Base-by-base conservation (phyloP, 164 flowering plant species). In the Berberis thunbergii region DNA sequence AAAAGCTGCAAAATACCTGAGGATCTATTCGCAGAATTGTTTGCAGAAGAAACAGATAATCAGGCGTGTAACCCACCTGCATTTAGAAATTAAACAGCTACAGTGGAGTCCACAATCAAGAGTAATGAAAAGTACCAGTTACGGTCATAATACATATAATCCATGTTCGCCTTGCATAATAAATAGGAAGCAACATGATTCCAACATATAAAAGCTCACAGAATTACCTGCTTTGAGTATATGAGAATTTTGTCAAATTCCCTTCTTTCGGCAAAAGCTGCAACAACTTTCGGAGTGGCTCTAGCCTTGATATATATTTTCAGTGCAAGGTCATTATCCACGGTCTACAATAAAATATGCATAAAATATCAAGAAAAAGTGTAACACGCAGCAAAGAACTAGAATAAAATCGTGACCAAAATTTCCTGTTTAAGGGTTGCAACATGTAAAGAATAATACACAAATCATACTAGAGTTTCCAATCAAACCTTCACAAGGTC, bases 261-360 rank as follows among this genome's bases (percentile, higher is more conserved):
- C 74, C 97, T 83, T 43, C 97, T 74, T 70, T 95, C 99, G 56
- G 99, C 99, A 84, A 95, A 95, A 73, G 99, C 99, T 26, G 99
- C 99, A 69, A 95, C 99, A 67, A 95, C 99, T 77, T 95, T 95
- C 4, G 97, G 97, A 42, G 99, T 95, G 67, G 99, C 97, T 72
- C 99, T 79, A 43, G 99, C 99, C 81, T 95, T 95, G 50, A 95
- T 95, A 63, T 89, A 95, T 64, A 95, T 89, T 76, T 95, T 95
- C 68, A 95, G 74, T 0, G 99, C 99, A 76, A 95, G 96, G 67
- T 91, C 97, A 78, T 89, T 95, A 76, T 95, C 99, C 73, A 95
- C 97, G 64, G 99, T 95, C 99, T 95, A 71, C 67, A 77, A 53
- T 4, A 40, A 67, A 69, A 74, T 3, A 52, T n/a, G 8, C 7